Conservation (phyloP, 2,329 filamentous ascomycete genomes). For the Didymellaceae sp. region DNA sequence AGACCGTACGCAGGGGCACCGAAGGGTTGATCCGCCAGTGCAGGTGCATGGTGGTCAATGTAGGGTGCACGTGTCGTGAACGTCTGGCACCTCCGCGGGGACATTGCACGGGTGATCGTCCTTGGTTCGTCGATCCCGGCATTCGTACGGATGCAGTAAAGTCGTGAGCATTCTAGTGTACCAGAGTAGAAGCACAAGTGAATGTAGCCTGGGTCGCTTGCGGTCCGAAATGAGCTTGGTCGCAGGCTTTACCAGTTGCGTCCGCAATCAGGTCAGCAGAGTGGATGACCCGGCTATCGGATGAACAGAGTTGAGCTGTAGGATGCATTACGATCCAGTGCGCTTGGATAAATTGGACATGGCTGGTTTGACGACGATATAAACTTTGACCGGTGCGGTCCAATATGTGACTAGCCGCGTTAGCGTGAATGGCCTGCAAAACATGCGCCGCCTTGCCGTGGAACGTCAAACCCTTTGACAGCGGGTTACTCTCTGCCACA, state of each 20-base stretch:
- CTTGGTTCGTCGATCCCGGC: constrained; percentile 9
- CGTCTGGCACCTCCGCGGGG: neutral
- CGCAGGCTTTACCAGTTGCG: neutral
- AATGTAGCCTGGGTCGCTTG: neutral
- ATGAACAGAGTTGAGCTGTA: constrained; percentile 24
- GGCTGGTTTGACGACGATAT: constrained; percentile 24
- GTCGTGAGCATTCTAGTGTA: constrained; percentile 1
- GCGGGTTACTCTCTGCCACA: constrained; percentile 22
- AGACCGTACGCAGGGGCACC: neutral
- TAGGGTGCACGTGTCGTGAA: neutral
- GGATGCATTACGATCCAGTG: constrained; percentile 9
- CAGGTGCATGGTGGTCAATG: neutral
- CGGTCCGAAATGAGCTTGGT: neutral
- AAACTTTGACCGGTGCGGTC: constrained; percentile 21
- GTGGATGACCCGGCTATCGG: constrained; percentile 10
- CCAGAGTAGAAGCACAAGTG: neutral
- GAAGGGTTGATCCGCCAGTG: neutral
- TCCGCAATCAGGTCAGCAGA: neutral
- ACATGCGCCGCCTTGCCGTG: constrained; percentile 9
- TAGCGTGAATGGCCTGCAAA: constrained; percentile 17
- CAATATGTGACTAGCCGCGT: constrained; percentile 15
- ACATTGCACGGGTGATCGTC: constrained; percentile 1
- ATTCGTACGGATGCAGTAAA: neutral
- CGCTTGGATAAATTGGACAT: constrained; percentile 2
- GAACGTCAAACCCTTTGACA: constrained; percentile 31